Evolutionary conservation across 352 stramenopile genomes (phyloP).

Genomic region (Peronosclerospora sorghi): DNA sequence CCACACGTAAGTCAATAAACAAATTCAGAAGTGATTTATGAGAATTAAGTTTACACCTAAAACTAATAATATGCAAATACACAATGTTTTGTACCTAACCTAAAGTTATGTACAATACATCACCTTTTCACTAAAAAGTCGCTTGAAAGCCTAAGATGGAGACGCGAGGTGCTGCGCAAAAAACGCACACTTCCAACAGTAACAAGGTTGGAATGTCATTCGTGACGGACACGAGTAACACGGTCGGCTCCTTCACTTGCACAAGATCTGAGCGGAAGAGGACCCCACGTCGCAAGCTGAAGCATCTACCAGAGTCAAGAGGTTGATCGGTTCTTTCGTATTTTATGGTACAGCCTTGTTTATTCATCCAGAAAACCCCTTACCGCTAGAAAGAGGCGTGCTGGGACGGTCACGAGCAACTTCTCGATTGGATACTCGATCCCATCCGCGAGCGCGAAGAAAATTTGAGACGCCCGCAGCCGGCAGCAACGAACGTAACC

Average conservation of each 20-base stretch:
- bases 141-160: too few species aligned
- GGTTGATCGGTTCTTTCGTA: background rate
- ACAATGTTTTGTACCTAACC: too few species aligned
- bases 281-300: constrained; percentile 62
- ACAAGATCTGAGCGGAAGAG: constrained; percentile 68
- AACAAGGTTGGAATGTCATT: constrained; percentile 63
- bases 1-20: too few species aligned
- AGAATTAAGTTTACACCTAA: too few species aligned
- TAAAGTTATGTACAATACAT: too few species aligned
- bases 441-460: constrained; percentile 65
- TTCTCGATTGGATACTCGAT: constrained; percentile 55
- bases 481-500: constrained; percentile 67
- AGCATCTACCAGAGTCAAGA: constrained; percentile 33
- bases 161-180: too few species aligned
- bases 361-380: constrained; percentile 4
- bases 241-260: constrained; percentile 47
- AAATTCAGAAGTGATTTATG: too few species aligned
- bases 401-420: constrained; percentile 61
- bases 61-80: too few species aligned
- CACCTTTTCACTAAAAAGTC: too few species aligned
- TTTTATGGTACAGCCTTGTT: constrained; percentile 1
- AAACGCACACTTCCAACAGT: too few species aligned
- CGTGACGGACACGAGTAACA: constrained; percentile 60
- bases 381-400: constrained; percentile 52
- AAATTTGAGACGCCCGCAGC: constrained; percentile 56